Evolutionary conservation across 805 yeast genomes (phyloP).

Genomic region (Kodamaea sagamina): DNA sequence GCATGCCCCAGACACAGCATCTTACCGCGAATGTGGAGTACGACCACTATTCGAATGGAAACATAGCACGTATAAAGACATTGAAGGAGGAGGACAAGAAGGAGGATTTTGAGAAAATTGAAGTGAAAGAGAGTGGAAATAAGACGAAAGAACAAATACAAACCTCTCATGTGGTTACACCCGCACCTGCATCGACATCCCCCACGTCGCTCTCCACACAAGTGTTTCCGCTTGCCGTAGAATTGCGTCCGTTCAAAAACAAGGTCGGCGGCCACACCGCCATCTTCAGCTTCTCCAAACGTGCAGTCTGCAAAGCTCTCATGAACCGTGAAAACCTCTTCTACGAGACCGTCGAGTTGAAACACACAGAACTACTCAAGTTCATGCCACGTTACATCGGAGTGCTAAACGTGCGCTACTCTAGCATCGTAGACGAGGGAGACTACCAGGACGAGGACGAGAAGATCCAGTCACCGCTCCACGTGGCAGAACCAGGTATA

Average conservation of each 20-base stretch:
- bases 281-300: slow-evolving; percentile 83
- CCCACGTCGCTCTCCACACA: slow-evolving; percentile 12
- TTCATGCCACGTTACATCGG: slow-evolving; percentile 97
- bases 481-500: too few species aligned
- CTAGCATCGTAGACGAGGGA: slow-evolving; percentile 45
- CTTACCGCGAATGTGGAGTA: slow-evolving; percentile 52
- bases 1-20: slow-evolving; percentile 35
- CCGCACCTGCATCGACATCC: slow-evolving; percentile 4
- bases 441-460: slow-evolving; percentile 10
- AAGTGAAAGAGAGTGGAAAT: slow-evolving; percentile 2
- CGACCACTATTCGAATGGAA: slow-evolving; percentile 37
- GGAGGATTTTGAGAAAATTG: too few species aligned
- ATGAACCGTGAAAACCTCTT: slow-evolving; percentile 87
- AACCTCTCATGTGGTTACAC: too few species aligned
- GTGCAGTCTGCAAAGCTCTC: slow-evolving; percentile 92
- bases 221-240: slow-evolving; percentile 75
- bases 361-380: slow-evolving; percentile 71
- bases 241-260: slow-evolving; percentile 85
- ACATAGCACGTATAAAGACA: slow-evolving; percentile 27
- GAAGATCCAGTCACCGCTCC: too few species aligned
- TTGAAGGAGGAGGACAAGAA: slow-evolving; percentile 8
- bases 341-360: slow-evolving; percentile 84
- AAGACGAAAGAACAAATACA: background rate
- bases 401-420: slow-evolving; percentile 86
- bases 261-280: slow-evolving; percentile 99